Conservation (phyloP, 2,329 filamentous ascomycete genomes). For the Neodidymelliopsis sp. region DNA sequence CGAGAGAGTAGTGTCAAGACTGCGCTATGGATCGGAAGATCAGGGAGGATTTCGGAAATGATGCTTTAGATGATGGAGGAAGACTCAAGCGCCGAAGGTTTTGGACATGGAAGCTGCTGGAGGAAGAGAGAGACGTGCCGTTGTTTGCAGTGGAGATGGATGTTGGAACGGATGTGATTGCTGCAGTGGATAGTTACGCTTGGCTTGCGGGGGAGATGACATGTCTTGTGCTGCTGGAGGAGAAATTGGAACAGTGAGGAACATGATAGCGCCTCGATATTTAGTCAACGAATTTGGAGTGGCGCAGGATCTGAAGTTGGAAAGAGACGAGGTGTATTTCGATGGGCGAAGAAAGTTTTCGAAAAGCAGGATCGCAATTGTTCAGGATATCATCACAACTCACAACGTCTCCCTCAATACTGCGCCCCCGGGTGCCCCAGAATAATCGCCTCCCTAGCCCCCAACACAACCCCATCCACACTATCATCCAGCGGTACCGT, state of each 20-base stretch:
- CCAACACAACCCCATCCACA: slow-evolving; percentile 17
- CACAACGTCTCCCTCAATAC: not conserved
- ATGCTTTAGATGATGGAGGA: too few species aligned
- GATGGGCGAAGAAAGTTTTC: not conserved
- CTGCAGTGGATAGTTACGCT: not conserved
- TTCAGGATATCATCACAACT: not conserved
- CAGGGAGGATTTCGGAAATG: not conserved
- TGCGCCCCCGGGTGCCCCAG: slow-evolving; percentile 28
- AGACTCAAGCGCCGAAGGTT: not conserved
- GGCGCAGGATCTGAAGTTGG: too few species aligned
- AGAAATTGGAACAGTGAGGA: too few species aligned
- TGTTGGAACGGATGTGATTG: too few species aligned
- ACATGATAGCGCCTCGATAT: not conserved
- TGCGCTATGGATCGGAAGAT: slow-evolving; percentile 7
- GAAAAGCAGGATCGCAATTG: too few species aligned
- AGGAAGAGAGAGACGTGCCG: not conserved
- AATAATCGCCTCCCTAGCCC: slow-evolving; percentile 36
- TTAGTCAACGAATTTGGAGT: too few species aligned
- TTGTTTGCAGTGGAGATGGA: not conserved
- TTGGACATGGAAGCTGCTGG: not conserved
- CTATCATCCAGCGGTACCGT: slow-evolving; percentile 30
- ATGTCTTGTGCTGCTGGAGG: not conserved
- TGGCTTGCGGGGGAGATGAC: not conserved
- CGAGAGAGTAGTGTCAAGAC: not conserved
- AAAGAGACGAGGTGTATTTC: not conserved